phyloP scores from a whole-genome alignment of 495 filamentous ascomycete species.

The Penicillium paxilli region DNA sequence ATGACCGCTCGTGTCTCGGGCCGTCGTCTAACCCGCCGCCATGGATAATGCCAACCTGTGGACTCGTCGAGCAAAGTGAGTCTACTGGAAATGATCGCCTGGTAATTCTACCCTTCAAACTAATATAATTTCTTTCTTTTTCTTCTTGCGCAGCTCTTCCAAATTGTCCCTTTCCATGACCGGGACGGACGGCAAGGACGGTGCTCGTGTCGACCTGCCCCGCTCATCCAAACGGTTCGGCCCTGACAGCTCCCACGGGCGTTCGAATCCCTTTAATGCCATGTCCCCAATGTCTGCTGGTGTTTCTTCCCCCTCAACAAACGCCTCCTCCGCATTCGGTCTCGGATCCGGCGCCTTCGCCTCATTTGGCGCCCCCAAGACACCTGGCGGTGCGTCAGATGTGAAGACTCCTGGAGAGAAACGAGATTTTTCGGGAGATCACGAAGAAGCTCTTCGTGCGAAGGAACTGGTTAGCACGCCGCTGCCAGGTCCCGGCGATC shows the following conservation, averaged over 20 bases:
- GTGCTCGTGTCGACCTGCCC: constrained; percentile 61
- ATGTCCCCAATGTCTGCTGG: constrained; percentile 68
- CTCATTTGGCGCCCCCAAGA: constrained; percentile 92
- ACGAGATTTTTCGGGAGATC: constrained; percentile 55
- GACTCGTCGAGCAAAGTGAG: constrained; percentile 91
- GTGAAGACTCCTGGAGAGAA: constrained; percentile 69
- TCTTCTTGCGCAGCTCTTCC: constrained; percentile 57
- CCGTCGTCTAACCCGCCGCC: constrained; percentile 38
- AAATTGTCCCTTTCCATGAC: constrained; percentile 89
- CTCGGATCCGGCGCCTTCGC: constrained; percentile 95
- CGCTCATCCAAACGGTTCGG: constrained; percentile 75
- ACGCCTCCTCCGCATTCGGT: constrained; percentile 89
- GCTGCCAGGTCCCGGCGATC: constrained; percentile 45
- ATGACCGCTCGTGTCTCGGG: constrained; percentile 45
- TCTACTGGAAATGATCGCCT: constrained; percentile 1
- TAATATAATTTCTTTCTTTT: neutral
- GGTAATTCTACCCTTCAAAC: neutral
- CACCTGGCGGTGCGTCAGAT: constrained; percentile 78
- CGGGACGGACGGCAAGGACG: constrained; percentile 58
- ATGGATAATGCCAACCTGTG: constrained; percentile 78
- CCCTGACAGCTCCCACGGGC: constrained; percentile 75
- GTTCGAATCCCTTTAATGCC: constrained; percentile 83
- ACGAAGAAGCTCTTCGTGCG: constrained; percentile 53
- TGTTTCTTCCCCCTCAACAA: constrained; percentile 81
- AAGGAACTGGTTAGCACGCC: constrained; percentile 41